Conservation (phyloP, 2,329 filamentous ascomycete genomes). For the Xylariales sp. region DNA sequence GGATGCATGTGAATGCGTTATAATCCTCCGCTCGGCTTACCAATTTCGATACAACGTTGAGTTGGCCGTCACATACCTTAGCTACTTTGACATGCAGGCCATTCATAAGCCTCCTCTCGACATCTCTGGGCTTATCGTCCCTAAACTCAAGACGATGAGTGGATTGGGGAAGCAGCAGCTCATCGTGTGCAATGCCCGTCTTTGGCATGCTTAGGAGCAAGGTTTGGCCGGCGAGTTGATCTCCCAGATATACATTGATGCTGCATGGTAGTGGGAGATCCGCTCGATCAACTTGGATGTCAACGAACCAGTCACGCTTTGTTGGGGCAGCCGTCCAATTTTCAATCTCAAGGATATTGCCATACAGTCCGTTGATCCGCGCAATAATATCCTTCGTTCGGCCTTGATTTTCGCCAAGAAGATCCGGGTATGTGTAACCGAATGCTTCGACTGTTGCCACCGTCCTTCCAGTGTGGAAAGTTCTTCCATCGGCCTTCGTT, state of each 20-base stretch:
- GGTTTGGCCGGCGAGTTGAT: constrained; percentile 49
- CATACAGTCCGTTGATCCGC: constrained; percentile 67
- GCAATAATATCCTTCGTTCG: constrained; percentile 70
- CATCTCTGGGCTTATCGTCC: not conserved
- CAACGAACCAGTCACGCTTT: constrained; percentile 51
- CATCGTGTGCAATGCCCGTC: constrained; percentile 49
- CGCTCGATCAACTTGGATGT: constrained; percentile 53
- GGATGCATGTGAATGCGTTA: constrained; percentile 12
- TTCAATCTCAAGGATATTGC: constrained; percentile 20
- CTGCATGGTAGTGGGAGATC: constrained; percentile 54
- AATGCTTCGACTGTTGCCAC: constrained; percentile 49
- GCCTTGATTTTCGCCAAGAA: constrained; percentile 67
- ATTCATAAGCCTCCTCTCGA: constrained; percentile 33
- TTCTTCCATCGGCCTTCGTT: constrained; percentile 43
- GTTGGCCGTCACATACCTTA: constrained; percentile 36
- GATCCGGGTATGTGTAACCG: constrained; percentile 58
- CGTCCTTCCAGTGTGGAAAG: constrained; percentile 57
- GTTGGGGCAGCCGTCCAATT: not conserved
- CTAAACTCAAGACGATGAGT: constrained; percentile 25
- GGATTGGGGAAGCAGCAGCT: constrained; percentile 48
- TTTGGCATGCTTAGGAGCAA: constrained; percentile 54
- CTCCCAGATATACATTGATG: constrained; percentile 51
- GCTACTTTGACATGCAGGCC: constrained; percentile 36
- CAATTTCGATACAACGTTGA: not conserved
- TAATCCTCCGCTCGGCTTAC: constrained; percentile 2